Evolutionary conservation across 345 rosid species (phyloP), one percentile per base, ranked within the genome.

Genomic region (Erucastrum elatum): DNA sequence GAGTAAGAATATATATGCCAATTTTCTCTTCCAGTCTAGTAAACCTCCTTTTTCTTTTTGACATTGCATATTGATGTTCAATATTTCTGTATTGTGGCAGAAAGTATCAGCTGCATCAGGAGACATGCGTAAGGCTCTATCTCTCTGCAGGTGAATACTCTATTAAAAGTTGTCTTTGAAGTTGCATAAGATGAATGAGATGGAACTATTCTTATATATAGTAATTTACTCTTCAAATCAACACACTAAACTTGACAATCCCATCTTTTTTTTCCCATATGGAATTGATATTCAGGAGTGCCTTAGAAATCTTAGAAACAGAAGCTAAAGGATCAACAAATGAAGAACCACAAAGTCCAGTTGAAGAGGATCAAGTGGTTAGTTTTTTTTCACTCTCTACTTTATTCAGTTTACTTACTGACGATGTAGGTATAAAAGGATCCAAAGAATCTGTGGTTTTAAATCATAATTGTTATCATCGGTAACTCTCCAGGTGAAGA

Each of bases 71-170:
- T 69, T 37, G 21, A 56, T 16, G 56, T 75, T 72, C 64, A 31
- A 81, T 66, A 74, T 33, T 26, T 64, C 77, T 70, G 34, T 34
- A 25, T 31, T 71, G 13, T 81, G 29, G 39, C 91, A 92, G 98
- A 94, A 88, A 92, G 94, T 94, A 73, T 91, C 97, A 27, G 91
- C 98, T 67, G 91, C 91, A 83, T 91, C 94, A 75, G 98, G 98
- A 74, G 98, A 94, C 83, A 93, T 94, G 97, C 82, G 98, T 63
- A 92, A 90, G 84, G 98, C 98, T 72, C 88, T 94, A 5, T 84
- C 86, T 82, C 85, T 94, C 69, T 92, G 97, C 87, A 90, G 97
- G 97, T 92, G 37, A 75, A 75, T 77, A 16, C 44, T 71, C 33
- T 29, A 46, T 13, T 6, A 29, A 69, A 8, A 10, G 2, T 5